A percentile compares a stretch with the other conserved stretches of the same genome.
phyloP scores from a whole-genome alignment of 192 early-diverging fungal species.

The Coemansia erecta region DNA sequence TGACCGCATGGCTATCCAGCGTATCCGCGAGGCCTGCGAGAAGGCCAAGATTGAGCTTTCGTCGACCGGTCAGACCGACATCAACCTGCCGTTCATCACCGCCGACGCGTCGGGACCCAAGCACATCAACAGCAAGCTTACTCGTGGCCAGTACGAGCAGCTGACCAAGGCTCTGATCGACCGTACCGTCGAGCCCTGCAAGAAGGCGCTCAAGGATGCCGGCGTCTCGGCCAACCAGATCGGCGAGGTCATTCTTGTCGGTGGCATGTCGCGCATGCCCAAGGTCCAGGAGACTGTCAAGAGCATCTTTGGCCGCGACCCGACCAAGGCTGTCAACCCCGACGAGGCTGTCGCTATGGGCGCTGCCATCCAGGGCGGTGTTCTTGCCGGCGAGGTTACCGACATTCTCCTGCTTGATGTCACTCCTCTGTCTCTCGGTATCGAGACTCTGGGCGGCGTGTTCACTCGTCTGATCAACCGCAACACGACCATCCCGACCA shows the following conservation, averaged over 20 bases:
- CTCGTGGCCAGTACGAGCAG: conserved; percentile 97
- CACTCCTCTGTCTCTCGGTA: conserved; percentile 94
- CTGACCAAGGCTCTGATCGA: conserved; percentile 84
- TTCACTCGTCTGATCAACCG: conserved; percentile 94
- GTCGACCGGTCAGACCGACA: conserved; percentile 87
- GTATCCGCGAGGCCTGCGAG: conserved; percentile 88
- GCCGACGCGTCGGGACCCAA: conserved; percentile 87
- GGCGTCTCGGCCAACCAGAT: conserved; percentile 59
- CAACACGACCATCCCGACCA: conserved; percentile 92
- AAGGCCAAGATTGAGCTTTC: conserved; percentile 97
- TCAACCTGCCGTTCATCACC: conserved; percentile 84
- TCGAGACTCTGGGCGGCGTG: conserved; percentile 96
- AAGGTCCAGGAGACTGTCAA: conserved; percentile 91
- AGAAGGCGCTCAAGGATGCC: conserved; percentile 90
- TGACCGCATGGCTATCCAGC: conserved; percentile 92
- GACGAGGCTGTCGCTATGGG: conserved; percentile 99
- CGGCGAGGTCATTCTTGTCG: conserved; percentile 95
- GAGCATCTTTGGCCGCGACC: conserved; percentile 94
- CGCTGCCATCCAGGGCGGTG: conserved; percentile 94
- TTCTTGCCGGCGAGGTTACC: conserved; percentile 71
- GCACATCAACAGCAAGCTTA: conserved; percentile 95
- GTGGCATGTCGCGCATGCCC: conserved; percentile 98
- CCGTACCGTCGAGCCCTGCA: conserved; percentile 89
- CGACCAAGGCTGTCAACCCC: conserved; percentile 95
- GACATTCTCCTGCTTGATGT: conserved; percentile 87